Conservation (phyloP, 176 grass and related monocot genomes). For the maize (Zea mays) region DNA sequence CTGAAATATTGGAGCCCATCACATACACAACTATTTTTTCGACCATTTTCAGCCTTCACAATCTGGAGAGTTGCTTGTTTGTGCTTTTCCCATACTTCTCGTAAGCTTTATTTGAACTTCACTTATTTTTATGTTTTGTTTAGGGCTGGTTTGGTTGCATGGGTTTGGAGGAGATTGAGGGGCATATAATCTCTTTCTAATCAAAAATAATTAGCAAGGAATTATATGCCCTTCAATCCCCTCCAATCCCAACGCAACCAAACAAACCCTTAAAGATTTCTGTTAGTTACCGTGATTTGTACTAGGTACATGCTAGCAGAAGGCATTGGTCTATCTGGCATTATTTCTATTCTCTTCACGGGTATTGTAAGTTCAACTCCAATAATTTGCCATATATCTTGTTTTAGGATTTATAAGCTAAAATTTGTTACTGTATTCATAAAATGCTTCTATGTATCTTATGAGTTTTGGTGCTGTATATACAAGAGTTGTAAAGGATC, state of each 20-base stretch:
- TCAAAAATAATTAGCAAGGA: too few relatives aligned
- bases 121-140: slow-evolving; percentile 24
- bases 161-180: too few relatives aligned
- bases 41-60: slow-evolving; percentile 74
- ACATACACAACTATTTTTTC: slow-evolving; percentile 20
- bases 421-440: not conserved
- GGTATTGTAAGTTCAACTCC: slow-evolving; percentile 74
- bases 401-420: not conserved
- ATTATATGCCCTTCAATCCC: too few relatives aligned
- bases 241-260: too few relatives aligned
- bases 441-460: not conserved
- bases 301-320: slow-evolving; percentile 95
- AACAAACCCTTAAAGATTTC: not conserved
- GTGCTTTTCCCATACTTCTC: slow-evolving; percentile 98
- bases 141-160: too few relatives aligned
- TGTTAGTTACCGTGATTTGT: slow-evolving; percentile 31
- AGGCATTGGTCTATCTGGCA: slow-evolving; percentile 86
- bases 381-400: slow-evolving; percentile 24
- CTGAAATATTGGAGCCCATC: not conserved
- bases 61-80: slow-evolving; percentile 93
- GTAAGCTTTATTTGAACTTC: slow-evolving; percentile 54
- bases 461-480: not conserved
- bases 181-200: too few relatives aligned
- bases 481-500: too few relatives aligned
- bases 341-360: slow-evolving; percentile 92